Evolutionary conservation across 1,139 yeast genomes (phyloP), one percentile per base, ranked within the genome.

Genomic region (Pichia sp.): DNA sequence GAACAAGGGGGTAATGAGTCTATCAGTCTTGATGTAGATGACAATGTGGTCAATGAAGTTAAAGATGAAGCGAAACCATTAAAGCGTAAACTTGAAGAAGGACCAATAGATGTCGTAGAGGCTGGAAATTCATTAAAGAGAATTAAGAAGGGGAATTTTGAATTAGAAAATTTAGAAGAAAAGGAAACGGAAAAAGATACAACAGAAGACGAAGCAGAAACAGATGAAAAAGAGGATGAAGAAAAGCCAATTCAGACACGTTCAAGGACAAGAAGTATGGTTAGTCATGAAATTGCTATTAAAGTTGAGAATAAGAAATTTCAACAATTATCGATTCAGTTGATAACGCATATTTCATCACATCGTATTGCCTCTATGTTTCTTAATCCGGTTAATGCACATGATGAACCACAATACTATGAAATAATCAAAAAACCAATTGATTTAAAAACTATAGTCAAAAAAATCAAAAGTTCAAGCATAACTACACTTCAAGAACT

Each of bases 311-410:
- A 26, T 40, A 76, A 76, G 51, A 61, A 72, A 42, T 76, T 76
- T 59, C 79, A 74, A 48, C 65, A 69, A 28, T 67, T 77, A 32
- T 78, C 81, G 0, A 62, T 69, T 21, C 84, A 81, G 35, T 65
- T 84, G 23, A 62, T 84, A 38, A 70, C 76, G 19, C 78, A 80
- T 46, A 77, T 84, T 13, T 73, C 80, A 38, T 80, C 86, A 1
- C 84, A 82, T 60, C 65, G 86, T 42, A 81, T 76, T 51, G 84
- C 93, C 0, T 80, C 89, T 0, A 81, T 86, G 42, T 84, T 84
- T 56, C 60, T 80, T 29, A 76, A 73, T 44, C 86, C 93, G 0
- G 93, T 84, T 11, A 74, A 70, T 51, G 72, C 70, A 42, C 67
- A 73, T 46, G 85, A 76, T 42, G 91, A 88, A 2, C 86, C 85